Conservation (phyloP, 345 rosid genomes). For the Murraya koenigii region DNA sequence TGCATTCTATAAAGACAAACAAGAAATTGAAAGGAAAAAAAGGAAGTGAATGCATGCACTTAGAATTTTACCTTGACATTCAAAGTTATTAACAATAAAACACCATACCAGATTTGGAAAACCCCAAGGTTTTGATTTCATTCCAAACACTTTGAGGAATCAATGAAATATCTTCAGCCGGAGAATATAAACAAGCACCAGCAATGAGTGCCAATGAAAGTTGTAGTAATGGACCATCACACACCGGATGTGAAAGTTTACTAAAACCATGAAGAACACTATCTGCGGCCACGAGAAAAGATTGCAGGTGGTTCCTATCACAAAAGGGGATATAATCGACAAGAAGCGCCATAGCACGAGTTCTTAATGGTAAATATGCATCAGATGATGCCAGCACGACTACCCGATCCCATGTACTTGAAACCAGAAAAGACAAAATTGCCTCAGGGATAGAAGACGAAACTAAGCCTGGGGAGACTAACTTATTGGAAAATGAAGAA, state of each 20-base stretch:
- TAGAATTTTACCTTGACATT: conserved; percentile 1
- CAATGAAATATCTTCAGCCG: conserved; percentile 60
- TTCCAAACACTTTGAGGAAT: conserved; percentile 69
- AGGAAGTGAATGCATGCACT: not conserved
- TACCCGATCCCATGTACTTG: conserved; percentile 72
- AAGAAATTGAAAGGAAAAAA: not conserved
- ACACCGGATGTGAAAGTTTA: conserved; percentile 40
- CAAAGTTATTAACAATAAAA: not conserved
- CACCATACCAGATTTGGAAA: conserved; percentile 49
- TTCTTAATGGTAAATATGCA: conserved; percentile 45
- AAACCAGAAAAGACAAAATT: conserved; percentile 48
- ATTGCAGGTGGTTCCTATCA: conserved; percentile 48
- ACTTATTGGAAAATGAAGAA: conserved; percentile 30
- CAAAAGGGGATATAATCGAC: conserved; percentile 63
- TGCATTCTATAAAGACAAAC: conserved; percentile 32
- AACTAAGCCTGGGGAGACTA: conserved; percentile 34
- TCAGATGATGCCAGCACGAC: conserved; percentile 66
- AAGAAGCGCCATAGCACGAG: conserved; percentile 63
- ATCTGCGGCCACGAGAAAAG: conserved; percentile 66
- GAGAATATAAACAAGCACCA: conserved; percentile 68
- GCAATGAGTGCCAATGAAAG: conserved; percentile 70
- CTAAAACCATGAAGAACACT: conserved; percentile 57
- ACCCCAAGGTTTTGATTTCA: conserved; percentile 51
- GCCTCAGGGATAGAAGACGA: conserved; percentile 37
- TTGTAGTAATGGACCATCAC: conserved; percentile 59